A percentile compares a stretch with the other conserved stretches of the same genome.
Conservation (phyloP, 2,329 filamentous ascomycete species). For the Dothideomycetidae sp. region DNA sequence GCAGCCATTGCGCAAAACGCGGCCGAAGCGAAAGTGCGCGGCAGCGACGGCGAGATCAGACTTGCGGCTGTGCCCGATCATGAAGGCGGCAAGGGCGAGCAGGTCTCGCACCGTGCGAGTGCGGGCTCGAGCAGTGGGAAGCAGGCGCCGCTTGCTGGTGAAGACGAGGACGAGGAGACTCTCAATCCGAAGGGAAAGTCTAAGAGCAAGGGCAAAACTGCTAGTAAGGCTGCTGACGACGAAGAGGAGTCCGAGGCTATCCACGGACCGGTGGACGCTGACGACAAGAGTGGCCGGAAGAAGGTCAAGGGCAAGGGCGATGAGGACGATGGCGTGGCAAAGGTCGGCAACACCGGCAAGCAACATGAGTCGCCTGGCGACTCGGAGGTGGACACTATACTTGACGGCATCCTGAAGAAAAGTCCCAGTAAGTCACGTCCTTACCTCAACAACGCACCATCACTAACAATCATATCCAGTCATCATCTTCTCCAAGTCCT, state of each 20-base stretch:
- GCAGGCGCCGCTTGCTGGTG: slow-evolving; percentile 43
- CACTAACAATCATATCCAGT: slow-evolving; percentile 25
- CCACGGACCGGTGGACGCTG: slow-evolving; percentile 37
- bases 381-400: slow-evolving; percentile 51
- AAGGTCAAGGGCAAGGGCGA: slow-evolving; percentile 23
- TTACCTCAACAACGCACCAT: background rate
- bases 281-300: slow-evolving; percentile 19
- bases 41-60: slow-evolving; percentile 1
- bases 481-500: slow-evolving; percentile 90
- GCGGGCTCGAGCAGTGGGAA: slow-evolving; percentile 45
- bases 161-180: slow-evolving; percentile 8
- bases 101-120: slow-evolving; percentile 28
- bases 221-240: slow-evolving; percentile 15
- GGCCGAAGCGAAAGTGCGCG: slow-evolving; percentile 8
- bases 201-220: slow-evolving; percentile 13
- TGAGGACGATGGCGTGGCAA: slow-evolving; percentile 30
- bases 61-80: slow-evolving; percentile 14
- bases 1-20: slow-evolving; percentile 15
- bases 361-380: slow-evolving; percentile 23
- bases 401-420: slow-evolving; percentile 69
- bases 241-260: slow-evolving; percentile 36
- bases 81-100: slow-evolving; percentile 42
- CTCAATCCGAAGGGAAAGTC: slow-evolving; percentile 12
- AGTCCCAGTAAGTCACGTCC: slow-evolving; percentile 18
- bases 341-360: slow-evolving; percentile 28